phyloP scores from a whole-genome alignment of 202 grass and related monocot species.

The Musa balbisiana region DNA sequence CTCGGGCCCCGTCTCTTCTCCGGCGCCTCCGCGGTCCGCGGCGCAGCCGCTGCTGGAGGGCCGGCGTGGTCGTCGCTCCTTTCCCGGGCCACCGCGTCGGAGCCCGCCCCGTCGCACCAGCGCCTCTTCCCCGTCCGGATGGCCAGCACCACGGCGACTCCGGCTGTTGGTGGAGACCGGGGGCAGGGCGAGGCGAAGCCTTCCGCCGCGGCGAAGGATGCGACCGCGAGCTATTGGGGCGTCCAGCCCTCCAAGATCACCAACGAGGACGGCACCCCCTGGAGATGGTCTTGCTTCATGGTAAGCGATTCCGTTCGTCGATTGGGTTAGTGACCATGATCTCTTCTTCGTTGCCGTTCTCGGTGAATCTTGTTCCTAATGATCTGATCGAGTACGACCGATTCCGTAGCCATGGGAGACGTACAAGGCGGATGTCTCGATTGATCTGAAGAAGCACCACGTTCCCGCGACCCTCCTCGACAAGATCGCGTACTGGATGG shows the following conservation, averaged over 20 bases:
- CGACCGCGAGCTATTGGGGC: constrained; percentile 8
- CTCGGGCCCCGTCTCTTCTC: background rate
- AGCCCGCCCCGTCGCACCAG: background rate
- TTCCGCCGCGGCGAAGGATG: background rate
- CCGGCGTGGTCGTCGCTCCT: no score
- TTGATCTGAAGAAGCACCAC: constrained; percentile 18
- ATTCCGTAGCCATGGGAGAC: constrained; percentile 14
- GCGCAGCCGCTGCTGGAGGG: background rate
- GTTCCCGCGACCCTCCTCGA: constrained; percentile 8
- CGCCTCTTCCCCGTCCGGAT: background rate
- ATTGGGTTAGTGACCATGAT: no score
- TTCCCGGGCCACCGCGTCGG: no score
- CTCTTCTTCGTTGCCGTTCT: background rate
- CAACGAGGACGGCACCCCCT: constrained; percentile 7
- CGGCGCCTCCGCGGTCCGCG: background rate
- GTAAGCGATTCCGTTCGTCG: background rate
- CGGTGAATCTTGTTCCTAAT: background rate
- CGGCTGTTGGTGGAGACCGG: background rate
- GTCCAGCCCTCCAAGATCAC: background rate
- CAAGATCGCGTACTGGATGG: constrained; percentile 13
- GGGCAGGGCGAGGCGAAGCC: background rate
- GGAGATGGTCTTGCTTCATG: constrained; percentile 20
- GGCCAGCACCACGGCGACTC: background rate
- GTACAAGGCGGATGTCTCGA: constrained; percentile 14
- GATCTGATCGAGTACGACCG: no score